Percentiles rank a stretch among this genome's conserved stretches.
phyloP scores from a whole-genome alignment of 2,329 filamentous ascomycete species.

The Aspergillus sp. region DNA sequence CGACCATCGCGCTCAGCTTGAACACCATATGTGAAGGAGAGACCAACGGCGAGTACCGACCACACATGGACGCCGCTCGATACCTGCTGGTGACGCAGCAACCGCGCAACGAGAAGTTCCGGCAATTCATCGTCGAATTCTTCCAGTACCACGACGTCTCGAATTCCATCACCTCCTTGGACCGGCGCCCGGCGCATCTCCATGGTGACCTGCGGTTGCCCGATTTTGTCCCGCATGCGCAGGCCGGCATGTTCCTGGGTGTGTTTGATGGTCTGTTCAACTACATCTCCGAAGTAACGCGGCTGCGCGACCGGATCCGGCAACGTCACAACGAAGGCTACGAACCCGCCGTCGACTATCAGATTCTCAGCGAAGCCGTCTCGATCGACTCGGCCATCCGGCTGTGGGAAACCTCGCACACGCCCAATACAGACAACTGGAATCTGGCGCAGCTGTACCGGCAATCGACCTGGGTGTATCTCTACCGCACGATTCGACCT shows the following conservation, averaged over 20 bases:
- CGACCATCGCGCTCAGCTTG: constrained; percentile 52
- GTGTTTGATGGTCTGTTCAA: constrained; percentile 75
- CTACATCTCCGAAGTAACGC: constrained; percentile 70
- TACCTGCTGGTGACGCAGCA: constrained; percentile 55
- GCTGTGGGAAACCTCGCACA: constrained; percentile 60
- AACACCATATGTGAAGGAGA: constrained; percentile 55
- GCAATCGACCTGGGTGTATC: constrained; percentile 56
- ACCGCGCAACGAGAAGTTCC: constrained; percentile 60
- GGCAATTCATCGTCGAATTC: constrained; percentile 64
- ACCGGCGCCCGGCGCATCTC: constrained; percentile 46
- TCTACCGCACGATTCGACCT: constrained; percentile 53
- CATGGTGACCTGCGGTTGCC: constrained; percentile 47
- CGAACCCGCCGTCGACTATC: constrained; percentile 65
- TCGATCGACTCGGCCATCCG: constrained; percentile 68
- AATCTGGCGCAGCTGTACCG: constrained; percentile 52
- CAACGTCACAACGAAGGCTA: constrained; percentile 53
- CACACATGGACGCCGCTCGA: constrained; percentile 69
- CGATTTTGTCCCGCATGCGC: constrained; percentile 46
- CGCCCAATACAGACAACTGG: constrained; percentile 45
- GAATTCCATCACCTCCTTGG: constrained; percentile 49
- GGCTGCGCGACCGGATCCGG: constrained; percentile 66
- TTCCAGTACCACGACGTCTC: constrained; percentile 72
- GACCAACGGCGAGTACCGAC: constrained; percentile 62
- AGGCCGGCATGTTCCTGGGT: constrained; percentile 59
- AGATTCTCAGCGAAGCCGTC: constrained; percentile 61